Base-by-base conservation (phyloP, 1,139 yeast species). In the Magnusiomyces fungicola region DNA sequence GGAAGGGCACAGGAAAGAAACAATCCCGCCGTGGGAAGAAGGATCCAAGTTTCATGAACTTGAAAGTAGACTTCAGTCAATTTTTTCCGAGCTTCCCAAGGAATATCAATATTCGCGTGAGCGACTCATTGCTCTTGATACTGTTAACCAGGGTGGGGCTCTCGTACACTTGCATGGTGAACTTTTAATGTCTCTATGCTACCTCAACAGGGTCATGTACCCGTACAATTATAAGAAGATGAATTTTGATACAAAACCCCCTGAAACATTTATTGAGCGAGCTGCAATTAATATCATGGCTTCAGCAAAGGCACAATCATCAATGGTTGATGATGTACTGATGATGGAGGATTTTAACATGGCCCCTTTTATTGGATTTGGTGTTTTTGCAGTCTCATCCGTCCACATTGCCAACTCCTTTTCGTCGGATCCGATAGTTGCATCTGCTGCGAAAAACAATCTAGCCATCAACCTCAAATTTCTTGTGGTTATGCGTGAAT, bases 311-410 rank as follows among this genome's bases (percentile, higher is more conserved):
- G 57, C 59, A 3, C 59, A 64, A 45, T 62, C 69, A 1, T 56
- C 55, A 16, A 63, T 66, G 45, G 55, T 66, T 16, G 53, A 55
- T 24, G 69, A 67, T 48, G 57, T 62, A 33, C 53, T 64, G 18
- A 62, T 61, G 42, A 54, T 61, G 32, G 65, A 61, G 42, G 68
- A 66, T 42, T 57, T 65, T 32, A 57, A 64, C 1, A 63, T 68
- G 21, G 68, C 71, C 0, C 69, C 71, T 3, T 67, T 67, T 52
- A 61, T 66, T 21, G 67, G 67, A 7, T 67, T 63, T 52, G 65
- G 68, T 32, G 66, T 66, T 6, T 66, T 64, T 50, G 59, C 67
- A 18, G 61, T 67, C 2, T 66, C 70, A 1, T 64, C 67, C 1
- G 67, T 64, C 16, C 69, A 67, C 41, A 63, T 67, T 34, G 68